Conservation (phyloP, 352 stramenopile species). For the Phytophthora fragariae region DNA sequence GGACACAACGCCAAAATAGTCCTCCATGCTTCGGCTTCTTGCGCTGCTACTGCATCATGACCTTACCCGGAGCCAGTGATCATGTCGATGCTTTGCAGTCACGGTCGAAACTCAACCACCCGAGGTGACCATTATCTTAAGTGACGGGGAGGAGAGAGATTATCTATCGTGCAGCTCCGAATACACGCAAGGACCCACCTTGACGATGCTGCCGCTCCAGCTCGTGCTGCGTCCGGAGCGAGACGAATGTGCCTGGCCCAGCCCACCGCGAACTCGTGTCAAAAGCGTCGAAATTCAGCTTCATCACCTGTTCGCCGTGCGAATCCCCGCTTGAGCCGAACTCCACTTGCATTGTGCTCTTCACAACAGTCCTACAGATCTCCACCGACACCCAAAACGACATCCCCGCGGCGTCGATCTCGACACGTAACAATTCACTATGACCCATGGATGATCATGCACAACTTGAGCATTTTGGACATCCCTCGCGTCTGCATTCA, state of each 20-base stretch:
- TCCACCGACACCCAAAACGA: conserved; percentile 23
- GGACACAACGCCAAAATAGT: conserved; percentile 19
- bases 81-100: conserved; percentile 2
- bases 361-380: conserved; percentile 17
- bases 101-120: not conserved
- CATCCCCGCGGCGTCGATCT: conserved; percentile 28
- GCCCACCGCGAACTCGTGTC: conserved; percentile 18
- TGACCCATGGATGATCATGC: conserved; percentile 16
- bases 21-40: not conserved
- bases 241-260: conserved; percentile 28
- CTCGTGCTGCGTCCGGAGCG: conserved; percentile 29
- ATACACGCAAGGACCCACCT: conserved; percentile 3
- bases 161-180: not conserved
- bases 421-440: conserved; percentile 9
- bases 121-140: conserved; percentile 2
- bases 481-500: conserved; percentile 22
- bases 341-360: conserved; percentile 18
- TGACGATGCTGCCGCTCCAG: conserved; percentile 34
- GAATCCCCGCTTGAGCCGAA: conserved; percentile 11
- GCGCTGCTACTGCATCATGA: conserved; percentile 4
- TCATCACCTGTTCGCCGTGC: conserved; percentile 18
- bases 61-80: conserved; percentile 6
- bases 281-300: conserved; percentile 32
- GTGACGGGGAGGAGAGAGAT: conserved; percentile 10
- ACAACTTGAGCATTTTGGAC: conserved; percentile 7